Evolutionary conservation across 2,329 filamentous ascomycete genomes (phyloP).

Genomic region (Aciculosporium take): DNA sequence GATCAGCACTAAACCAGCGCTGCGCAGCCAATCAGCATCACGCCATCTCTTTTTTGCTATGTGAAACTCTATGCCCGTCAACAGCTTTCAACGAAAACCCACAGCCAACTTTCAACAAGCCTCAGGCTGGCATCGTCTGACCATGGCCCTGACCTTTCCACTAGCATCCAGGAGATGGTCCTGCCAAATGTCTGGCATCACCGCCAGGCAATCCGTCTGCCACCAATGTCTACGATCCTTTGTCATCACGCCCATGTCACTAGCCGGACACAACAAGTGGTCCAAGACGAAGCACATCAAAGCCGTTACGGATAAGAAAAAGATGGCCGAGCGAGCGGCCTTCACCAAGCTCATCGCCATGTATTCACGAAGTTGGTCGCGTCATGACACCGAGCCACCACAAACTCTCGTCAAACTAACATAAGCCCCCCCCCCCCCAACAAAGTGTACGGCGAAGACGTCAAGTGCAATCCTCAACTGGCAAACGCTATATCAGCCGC

Average conservation of each 20-base stretch:
- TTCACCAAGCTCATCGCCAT: constrained; percentile 61
- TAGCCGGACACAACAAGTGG: constrained; percentile 81
- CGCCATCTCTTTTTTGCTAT: background rate
- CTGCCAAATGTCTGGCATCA: background rate
- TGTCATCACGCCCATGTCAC: constrained; percentile 25
- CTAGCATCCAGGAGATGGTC: background rate
- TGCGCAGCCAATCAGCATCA: background rate
- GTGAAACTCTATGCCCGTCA: background rate
- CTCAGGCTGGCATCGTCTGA: background rate
- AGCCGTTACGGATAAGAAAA: constrained; percentile 67
- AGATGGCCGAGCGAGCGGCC: constrained; percentile 53
- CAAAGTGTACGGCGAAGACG: constrained; percentile 62
- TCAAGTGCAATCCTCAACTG: constrained; percentile 60
- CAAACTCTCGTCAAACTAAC: constrained; percentile 7
- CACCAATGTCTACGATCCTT: constrained; percentile 31
- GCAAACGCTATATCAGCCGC: constrained; percentile 58
- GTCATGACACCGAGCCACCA: background rate
- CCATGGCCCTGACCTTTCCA: background rate
- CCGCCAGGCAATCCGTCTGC: background rate
- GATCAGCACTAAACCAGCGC: background rate
- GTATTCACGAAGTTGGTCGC: constrained; percentile 52
- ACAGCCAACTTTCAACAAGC: background rate
- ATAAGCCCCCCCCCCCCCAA: background rate
- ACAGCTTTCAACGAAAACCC: background rate
- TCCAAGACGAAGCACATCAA: constrained; percentile 95